Evolutionary conservation across 2,329 filamentous ascomycete species (phyloP).

Genomic region (Trichoderma breve): DNA sequence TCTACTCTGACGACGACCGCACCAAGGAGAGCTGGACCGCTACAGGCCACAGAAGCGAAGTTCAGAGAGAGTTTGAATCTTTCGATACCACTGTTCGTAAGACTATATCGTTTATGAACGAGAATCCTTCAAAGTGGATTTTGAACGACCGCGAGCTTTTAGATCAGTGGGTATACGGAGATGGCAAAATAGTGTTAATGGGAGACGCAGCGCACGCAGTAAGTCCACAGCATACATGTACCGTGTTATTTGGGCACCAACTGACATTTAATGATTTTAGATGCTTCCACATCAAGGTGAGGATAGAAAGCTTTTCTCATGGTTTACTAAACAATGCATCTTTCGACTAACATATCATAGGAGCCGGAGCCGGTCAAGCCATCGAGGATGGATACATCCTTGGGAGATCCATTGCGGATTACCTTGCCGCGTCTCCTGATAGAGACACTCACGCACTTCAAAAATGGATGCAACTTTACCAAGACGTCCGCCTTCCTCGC

Average conservation of each 20-base stretch:
- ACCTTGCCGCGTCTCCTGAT: background rate
- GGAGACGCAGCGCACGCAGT: conserved; percentile 48
- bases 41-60: conserved; percentile 1
- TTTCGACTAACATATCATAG: conserved; percentile 21
- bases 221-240: conserved; percentile 37
- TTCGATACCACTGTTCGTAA: background rate
- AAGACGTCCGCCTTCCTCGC: conserved; percentile 5
- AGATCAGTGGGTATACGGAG: conserved; percentile 5
- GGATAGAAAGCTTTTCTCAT: background rate
- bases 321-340: too few species aligned
- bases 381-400: conserved; percentile 35
- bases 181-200: conserved; percentile 24
- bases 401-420: background rate
- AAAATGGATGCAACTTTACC: conserved; percentile 6
- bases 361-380: conserved; percentile 43
- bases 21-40: conserved; percentile 9
- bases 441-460: background rate
- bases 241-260: background rate
- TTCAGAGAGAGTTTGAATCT: background rate
- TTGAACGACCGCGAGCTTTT: conserved; percentile 10
- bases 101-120: conserved; percentile 13
- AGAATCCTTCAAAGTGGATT: conserved; percentile 11
- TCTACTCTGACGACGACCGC: conserved; percentile 13
- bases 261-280: background rate
- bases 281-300: conserved; percentile 18